Evolutionary conservation across 192 early-diverging fungal genomes (phyloP), one percentile per base, ranked within the genome.

Genomic region (Backusella tuberculispora): DNA sequence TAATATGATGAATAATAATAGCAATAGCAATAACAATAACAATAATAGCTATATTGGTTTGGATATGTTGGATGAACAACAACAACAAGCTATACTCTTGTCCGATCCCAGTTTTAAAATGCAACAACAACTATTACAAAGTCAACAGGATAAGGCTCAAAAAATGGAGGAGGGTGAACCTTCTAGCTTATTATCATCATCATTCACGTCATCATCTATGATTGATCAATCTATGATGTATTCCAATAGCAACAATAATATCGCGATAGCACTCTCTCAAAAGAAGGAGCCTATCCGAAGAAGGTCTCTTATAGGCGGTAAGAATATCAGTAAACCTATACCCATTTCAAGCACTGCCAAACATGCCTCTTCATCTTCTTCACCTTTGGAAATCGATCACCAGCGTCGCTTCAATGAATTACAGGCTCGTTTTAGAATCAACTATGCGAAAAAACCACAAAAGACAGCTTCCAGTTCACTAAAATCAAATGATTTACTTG

Each of bases 341-440:
- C 66, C 65, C 64, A 63, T 45, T 24, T 63, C 73, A 43, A 65
- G 40, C 43, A 46, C 68, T 21, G 47, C 68, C 43, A 70, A 42
- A 37, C 19, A 42, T 45, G 46, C 19, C 48, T 74, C 47, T 14
- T 34, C 46, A 29, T 43, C 71, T 21, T 47, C 68, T 6, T 77
- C 75, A 43, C 53, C 76, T 15, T 40, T 41, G 38, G 66, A 45
- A 60, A 44, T 79, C 46, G 77, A 79, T 48, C 77, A 79, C 38
- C 77, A 79, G 29, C 73, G 72, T 64, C 47, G 77, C 53, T 74
- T 74, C 44, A 74, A 74, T 37, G 77, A 79, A 65, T 40, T 79
- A 24, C 77, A 79, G 47, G 77, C 77, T 48, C 72, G 77, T 15
- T 79, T 79, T 46, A 74, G 72, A 74, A 73, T 79, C 10, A 79